Evolutionary conservation across 2,329 filamentous ascomycete species (phyloP).

Genomic region (Sarocladium kiliense): DNA sequence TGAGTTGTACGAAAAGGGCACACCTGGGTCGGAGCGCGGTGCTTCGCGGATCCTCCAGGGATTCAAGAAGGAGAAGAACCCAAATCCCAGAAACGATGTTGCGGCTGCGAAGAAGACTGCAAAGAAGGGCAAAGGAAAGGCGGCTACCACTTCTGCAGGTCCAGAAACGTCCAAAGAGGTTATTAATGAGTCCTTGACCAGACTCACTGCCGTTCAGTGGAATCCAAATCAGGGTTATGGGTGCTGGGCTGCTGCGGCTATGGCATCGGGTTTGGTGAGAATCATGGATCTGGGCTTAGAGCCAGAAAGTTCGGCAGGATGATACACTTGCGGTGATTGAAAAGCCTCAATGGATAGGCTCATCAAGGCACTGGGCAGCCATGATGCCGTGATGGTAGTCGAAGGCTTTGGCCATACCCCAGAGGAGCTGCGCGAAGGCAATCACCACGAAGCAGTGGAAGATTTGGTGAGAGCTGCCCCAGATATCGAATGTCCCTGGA

Average conservation of each 20-base stretch:
- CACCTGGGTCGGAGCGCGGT: conserved; percentile 32
- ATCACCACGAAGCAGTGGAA: conserved; percentile 87
- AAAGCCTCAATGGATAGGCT: not conserved
- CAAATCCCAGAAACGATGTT: conserved; percentile 31
- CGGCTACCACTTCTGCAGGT: conserved; percentile 25
- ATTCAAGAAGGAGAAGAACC: conserved; percentile 45
- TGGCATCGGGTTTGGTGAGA: conserved; percentile 62
- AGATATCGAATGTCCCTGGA: conserved; percentile 81
- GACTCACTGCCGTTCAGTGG: conserved; percentile 60
- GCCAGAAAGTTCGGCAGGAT: conserved; percentile 11
- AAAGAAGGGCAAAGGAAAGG: conserved; percentile 30
- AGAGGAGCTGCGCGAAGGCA: conserved; percentile 76
- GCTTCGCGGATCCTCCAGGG: conserved; percentile 47
- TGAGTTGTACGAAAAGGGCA: conserved; percentile 21
- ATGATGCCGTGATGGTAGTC: conserved; percentile 69
- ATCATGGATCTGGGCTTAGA: conserved; percentile 60
- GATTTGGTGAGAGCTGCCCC: conserved; percentile 91
- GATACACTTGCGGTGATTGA: not conserved
- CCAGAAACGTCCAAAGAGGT: conserved; percentile 29
- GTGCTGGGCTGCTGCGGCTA: conserved; percentile 61
- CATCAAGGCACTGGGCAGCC: conserved; percentile 42
- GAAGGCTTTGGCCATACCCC: conserved; percentile 77
- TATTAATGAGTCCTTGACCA: conserved; percentile 58
- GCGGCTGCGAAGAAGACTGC: conserved; percentile 30
- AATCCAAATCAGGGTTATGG: conserved; percentile 63